phyloP scores from a whole-genome alignment of 2,329 filamentous ascomycete species.

The Beauveria caledonica region DNA sequence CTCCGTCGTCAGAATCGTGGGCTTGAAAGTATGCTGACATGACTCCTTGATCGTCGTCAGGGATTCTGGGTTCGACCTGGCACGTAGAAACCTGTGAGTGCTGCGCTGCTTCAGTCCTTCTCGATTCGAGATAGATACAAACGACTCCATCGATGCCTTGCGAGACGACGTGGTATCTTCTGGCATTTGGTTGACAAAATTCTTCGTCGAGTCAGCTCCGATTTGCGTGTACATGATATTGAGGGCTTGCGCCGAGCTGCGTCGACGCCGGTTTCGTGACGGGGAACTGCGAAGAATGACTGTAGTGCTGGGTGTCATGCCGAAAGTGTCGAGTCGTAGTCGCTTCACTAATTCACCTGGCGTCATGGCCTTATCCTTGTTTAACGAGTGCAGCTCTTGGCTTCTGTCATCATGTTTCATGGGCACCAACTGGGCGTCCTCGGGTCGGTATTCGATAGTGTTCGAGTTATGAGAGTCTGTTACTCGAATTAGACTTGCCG shows the following conservation, averaged over 20 bases:
- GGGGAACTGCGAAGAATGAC: slow-evolving; percentile 20
- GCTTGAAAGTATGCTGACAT: slow-evolving; percentile 19
- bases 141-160: background rate
- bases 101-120: slow-evolving; percentile 1
- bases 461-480: slow-evolving; percentile 20
- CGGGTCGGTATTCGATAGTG: slow-evolving; percentile 11
- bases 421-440: background rate
- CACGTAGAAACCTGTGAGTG: slow-evolving; percentile 16
- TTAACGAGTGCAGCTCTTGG: background rate
- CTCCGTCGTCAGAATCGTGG: slow-evolving; percentile 57
- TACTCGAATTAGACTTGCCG: background rate
- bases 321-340: slow-evolving; percentile 19
- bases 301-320: slow-evolving; percentile 21
- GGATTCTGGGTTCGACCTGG: slow-evolving; percentile 28
- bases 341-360: slow-evolving; percentile 21
- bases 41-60: slow-evolving; percentile 29
- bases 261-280: slow-evolving; percentile 12
- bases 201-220: background rate
- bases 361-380: slow-evolving; percentile 15
- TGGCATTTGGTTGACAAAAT: background rate
- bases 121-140: background rate
- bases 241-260: slow-evolving; percentile 21
- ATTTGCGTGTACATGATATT: slow-evolving; percentile 7
- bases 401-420: slow-evolving; percentile 5
- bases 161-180: background rate